Percentiles rank a stretch among this genome's conserved stretches.
phyloP scores from a whole-genome alignment of 768 basidiomycete genomes.

The Lactarius sanguifluus region DNA sequence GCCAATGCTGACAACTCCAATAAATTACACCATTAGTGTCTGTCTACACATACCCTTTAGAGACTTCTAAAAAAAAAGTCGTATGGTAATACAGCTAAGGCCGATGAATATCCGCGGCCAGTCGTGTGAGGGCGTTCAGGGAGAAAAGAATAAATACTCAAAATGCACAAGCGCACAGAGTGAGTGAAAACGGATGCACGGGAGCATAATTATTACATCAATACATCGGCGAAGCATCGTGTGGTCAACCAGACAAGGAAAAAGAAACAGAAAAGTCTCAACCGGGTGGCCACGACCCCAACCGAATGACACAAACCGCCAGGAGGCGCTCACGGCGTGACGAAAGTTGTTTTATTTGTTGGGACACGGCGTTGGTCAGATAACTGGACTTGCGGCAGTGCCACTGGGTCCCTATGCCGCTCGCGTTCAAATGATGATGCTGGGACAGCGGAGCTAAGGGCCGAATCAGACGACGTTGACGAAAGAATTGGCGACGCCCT shows the following conservation, averaged over 20 bases:
- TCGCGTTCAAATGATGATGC: conserved; percentile 30
- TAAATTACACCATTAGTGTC: conserved; percentile 28
- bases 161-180: conserved; percentile 12
- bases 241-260: conserved; percentile 1
- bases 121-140: conserved; percentile 12
- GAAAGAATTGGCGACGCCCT: conserved; percentile 29
- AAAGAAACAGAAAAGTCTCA: background rate
- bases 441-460: conserved; percentile 26
- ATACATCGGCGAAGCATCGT: conserved; percentile 22
- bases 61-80: conserved; percentile 29
- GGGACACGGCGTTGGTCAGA: conserved; percentile 25
- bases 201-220: conserved; percentile 27
- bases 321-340: conserved; percentile 24
- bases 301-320: background rate
- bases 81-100: conserved; percentile 24
- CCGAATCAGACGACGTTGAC: conserved; percentile 27
- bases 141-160: conserved; percentile 25
- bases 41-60: conserved; percentile 27
- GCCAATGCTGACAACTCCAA: conserved; percentile 24
- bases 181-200: conserved; percentile 7
- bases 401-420: conserved; percentile 23
- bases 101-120: conserved; percentile 24
- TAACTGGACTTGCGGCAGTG: conserved; percentile 17
- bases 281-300: background rate
- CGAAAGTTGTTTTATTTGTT: conserved; percentile 26